Evolutionary conservation across 139 green algal species (phyloP).

Genomic region (Limnomonas spitsbergensis): DNA sequence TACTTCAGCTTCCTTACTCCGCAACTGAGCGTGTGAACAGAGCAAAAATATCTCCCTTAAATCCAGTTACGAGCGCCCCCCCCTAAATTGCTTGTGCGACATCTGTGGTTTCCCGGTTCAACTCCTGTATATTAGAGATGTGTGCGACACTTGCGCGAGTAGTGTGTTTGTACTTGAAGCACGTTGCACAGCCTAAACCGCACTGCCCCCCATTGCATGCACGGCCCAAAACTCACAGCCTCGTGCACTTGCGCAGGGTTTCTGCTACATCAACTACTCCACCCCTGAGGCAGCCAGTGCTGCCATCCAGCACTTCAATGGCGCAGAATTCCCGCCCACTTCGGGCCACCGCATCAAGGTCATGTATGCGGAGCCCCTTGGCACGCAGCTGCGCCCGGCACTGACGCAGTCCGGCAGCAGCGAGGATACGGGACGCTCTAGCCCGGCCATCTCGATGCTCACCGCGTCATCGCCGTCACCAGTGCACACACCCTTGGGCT

Average conservation of each 20-base stretch:
- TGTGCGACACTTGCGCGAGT: too few species aligned
- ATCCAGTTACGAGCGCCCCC: too few species aligned
- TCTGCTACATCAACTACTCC: constrained; percentile 86
- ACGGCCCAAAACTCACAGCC: too few species aligned
- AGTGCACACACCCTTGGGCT: neutral
- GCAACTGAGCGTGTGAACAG: neutral
- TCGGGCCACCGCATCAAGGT: constrained; percentile 78
- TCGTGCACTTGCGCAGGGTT: too few species aligned
- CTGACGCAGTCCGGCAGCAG: constrained; percentile 9
- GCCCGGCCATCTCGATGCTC: constrained; percentile 4
- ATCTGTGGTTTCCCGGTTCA: too few species aligned
- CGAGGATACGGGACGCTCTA: neutral
- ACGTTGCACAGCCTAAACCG: too few species aligned
- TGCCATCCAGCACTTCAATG: constrained; percentile 75
- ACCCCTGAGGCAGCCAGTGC: constrained; percentile 61
- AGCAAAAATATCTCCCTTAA: too few species aligned
- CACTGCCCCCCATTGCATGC: too few species aligned
- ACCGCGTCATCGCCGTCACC: constrained; percentile 9
- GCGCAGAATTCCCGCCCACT: constrained; percentile 76
- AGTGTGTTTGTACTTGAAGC: too few species aligned
- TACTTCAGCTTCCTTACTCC: neutral
- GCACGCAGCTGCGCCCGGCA: constrained; percentile 10
- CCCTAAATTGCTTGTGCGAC: too few species aligned
- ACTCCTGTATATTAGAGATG: too few species aligned
- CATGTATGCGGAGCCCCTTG: constrained; percentile 53